phyloP scores from a whole-genome alignment of 768 basidiomycete genomes.

The Mycena venus region DNA sequence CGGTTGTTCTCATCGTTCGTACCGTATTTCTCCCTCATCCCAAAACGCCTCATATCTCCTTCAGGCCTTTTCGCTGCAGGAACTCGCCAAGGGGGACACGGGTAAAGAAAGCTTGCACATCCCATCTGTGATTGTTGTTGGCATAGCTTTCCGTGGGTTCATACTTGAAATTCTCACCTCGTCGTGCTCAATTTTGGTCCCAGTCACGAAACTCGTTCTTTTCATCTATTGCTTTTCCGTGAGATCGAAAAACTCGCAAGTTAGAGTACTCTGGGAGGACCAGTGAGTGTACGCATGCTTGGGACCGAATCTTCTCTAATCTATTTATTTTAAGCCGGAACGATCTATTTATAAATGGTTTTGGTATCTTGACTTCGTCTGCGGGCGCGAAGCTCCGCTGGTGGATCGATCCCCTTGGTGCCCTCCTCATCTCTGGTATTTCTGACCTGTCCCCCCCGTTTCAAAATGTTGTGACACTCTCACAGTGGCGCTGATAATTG shows the following conservation, averaged over 20 bases:
- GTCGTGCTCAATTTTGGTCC: neutral
- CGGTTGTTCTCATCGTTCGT: constrained; percentile 45
- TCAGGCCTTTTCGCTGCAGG: constrained; percentile 41
- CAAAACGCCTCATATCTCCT: neutral
- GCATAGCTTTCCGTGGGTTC: constrained; percentile 62
- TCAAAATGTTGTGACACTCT: constrained; percentile 31
- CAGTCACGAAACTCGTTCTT: constrained; percentile 65
- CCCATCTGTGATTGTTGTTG: constrained; percentile 67
- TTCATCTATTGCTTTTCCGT: constrained; percentile 73
- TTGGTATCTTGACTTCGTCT: constrained; percentile 59
- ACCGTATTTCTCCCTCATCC: constrained; percentile 18
- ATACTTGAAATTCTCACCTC: neutral
- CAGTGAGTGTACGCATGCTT: constrained; percentile 11
- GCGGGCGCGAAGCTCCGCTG: constrained; percentile 60
- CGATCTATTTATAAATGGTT: constrained; percentile 65
- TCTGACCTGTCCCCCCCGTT: neutral
- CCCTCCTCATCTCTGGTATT: constrained; percentile 51
- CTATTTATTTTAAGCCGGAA: constrained; percentile 21
- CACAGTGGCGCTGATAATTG: constrained; percentile 59
- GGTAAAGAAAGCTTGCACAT: constrained; percentile 55
- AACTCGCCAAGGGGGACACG: constrained; percentile 41
- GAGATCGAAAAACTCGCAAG: constrained; percentile 63
- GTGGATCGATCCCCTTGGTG: constrained; percentile 65
- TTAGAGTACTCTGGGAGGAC: constrained; percentile 74
- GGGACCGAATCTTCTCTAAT: neutral